Base-by-base conservation (phyloP, 345 rosid species). In the Geranium rotundifolium region DNA sequence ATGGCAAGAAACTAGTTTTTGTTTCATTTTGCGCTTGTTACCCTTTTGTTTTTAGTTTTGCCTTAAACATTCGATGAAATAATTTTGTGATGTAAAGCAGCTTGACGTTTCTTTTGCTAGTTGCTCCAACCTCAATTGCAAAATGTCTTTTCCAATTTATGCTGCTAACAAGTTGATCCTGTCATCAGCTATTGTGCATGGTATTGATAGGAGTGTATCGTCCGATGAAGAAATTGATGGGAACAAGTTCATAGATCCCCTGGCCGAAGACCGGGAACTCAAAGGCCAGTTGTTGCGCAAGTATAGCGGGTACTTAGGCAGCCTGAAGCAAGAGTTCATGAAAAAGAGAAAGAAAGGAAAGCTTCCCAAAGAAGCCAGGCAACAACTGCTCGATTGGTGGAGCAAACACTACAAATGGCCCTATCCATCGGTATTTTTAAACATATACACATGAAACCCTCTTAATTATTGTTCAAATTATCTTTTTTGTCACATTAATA, bases 381-480 rank as follows among this genome's bases (percentile, higher is more conserved):
- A 90, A 63, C 96, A 84, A 76, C 68, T 90, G 17, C 83, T 90
- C 37, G 96, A 95, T 37, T 95, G 97, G 99, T 95, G 99, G 99
- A 84, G 79, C 72, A 80, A 88, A 61, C 97, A 95, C 75, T 81
- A 95, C 87, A 95, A 85, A 73, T 95, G 99, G 99, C 99, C 99
- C 65, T 95, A 95, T 68, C 99, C 99, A 37, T 95, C 99, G 79
- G 99, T 95, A 89, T 34, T 4, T 2, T 19, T 17, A 15, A n/a
- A 9, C 20, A 2, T 17, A 57, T 67, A n/a, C 16, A 27, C 57
- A 46, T 19, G 17, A 17, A 17, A 15, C 27, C 27, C 27, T 23
- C 27, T 23, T 23, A 23, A 23, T 23, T 23, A 23, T 23, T 23
- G 27, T 23, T 1, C 27, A 23, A 23, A 23, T 23, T 23, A 23